These are phyloP conservation scores for Pseudozyma hubeiensis DNA, from an alignment of 1,284 basidiomycete species.

Conservation along the genomic window DNA sequence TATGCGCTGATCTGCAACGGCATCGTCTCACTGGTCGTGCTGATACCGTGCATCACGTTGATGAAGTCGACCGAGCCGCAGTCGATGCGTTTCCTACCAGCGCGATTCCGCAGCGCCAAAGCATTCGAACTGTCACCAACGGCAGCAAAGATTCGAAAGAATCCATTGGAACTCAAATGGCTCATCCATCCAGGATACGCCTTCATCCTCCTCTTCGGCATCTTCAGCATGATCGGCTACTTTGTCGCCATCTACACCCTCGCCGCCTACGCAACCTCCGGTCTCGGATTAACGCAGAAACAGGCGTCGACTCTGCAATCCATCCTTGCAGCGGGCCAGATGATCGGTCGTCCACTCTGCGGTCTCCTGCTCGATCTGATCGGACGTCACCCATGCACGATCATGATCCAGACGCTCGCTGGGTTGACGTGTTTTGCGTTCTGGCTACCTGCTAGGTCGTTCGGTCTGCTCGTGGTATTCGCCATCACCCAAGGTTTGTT, in stretches of 20 bases:
- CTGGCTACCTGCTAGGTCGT: constrained; percentile 70
- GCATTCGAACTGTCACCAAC: constrained; percentile 29
- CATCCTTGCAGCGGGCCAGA: constrained; percentile 70
- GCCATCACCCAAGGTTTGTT: constrained; percentile 70
- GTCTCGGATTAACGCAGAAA: constrained; percentile 69
- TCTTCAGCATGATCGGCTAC: constrained; percentile 69
- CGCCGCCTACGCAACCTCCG: constrained; percentile 70
- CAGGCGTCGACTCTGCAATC: constrained; percentile 70
- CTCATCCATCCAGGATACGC: constrained; percentile 65
- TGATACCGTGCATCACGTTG: constrained; percentile 67
- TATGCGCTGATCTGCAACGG: constrained; percentile 62
- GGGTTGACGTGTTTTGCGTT: constrained; percentile 69
- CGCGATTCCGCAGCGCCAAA: background rate
- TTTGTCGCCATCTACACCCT: constrained; percentile 71
- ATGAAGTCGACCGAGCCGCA: constrained; percentile 60
- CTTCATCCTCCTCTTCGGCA: constrained; percentile 59
- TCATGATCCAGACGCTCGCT: constrained; percentile 68
- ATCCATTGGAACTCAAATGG: constrained; percentile 55
- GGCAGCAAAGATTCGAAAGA: constrained; percentile 49
- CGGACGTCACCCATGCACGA: constrained; percentile 70
- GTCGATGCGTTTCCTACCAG: constrained; percentile 21
- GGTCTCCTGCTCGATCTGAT: constrained; percentile 69
- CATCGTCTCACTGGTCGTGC: constrained; percentile 66
- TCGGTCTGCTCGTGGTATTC: constrained; percentile 70
- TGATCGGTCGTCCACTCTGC: constrained; percentile 70